These are phyloP conservation scores for Penicillium verrucosum DNA, from an alignment of 2,329 filamentous ascomycete genomes.

Conservation along the genomic window DNA sequence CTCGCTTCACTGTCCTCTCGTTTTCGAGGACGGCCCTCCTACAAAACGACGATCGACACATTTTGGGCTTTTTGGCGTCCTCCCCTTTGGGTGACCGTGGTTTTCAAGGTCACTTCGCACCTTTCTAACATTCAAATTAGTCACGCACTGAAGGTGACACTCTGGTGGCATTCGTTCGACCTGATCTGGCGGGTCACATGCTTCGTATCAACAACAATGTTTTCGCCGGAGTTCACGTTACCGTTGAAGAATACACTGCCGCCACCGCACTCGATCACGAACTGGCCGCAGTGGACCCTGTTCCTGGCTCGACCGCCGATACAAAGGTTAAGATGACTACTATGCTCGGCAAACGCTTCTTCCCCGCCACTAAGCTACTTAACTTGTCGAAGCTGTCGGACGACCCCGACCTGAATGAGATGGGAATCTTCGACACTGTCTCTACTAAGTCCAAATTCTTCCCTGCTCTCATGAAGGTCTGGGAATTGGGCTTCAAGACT, in stretches of 20 bases:
- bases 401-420: constrained; percentile 67
- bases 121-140: constrained; percentile 67
- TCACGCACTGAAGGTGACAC: constrained; percentile 66
- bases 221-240: constrained; percentile 65
- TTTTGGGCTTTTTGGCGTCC: constrained; percentile 30
- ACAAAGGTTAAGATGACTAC: constrained; percentile 66
- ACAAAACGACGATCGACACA: constrained; percentile 42
- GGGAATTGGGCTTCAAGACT: constrained; percentile 72
- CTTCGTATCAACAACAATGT: constrained; percentile 65
- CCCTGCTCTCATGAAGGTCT: constrained; percentile 83
- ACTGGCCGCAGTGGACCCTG: constrained; percentile 26
- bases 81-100: constrained; percentile 39
- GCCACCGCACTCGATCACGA: constrained; percentile 22
- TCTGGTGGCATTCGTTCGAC: constrained; percentile 64
- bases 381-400: constrained; percentile 74
- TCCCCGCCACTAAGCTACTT: constrained; percentile 67
- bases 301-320: constrained; percentile 53
- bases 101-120: constrained; percentile 46
- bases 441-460: constrained; percentile 82
- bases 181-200: constrained; percentile 62
- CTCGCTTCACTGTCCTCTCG: constrained; percentile 40
- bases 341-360: constrained; percentile 73
- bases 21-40: constrained; percentile 42
- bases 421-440: constrained; percentile 71
- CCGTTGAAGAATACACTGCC: constrained; percentile 49